Evolutionary conservation across 345 rosid genomes (phyloP), one percentile per base, ranked within the genome.

Genomic region (Toxicodendron radicans): DNA sequence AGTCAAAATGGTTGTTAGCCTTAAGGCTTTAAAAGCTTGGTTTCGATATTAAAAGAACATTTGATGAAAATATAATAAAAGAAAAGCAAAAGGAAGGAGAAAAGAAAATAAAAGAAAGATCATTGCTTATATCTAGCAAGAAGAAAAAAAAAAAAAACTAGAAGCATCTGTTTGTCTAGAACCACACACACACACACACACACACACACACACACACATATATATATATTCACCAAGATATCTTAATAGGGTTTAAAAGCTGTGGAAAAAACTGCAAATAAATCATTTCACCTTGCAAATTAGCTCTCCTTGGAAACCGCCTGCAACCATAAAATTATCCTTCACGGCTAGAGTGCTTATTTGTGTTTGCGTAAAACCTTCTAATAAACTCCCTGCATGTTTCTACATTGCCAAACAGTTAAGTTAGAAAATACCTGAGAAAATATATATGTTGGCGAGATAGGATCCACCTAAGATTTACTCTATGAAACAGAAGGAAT

Each of bases 301-400:
- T 65, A 86, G 86, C 78, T 86, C 89, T 75, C 89, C 89, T 30
- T 84, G 87, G 77, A 86, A 82, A 24, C 89, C 89, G 45, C 89
- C 89, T 16, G 89, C 87, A 69, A 84, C 84, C 66, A 86, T 58
- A 57, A 84, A 72, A 21, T 82, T 84, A 46, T 82, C 83, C 62
- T 73, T 84, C 51, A 86, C 89, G 4, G 89, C 87, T 4, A 86
- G 69, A 2, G 89, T 86, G 59, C 89, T 84, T 52, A 86, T 76
- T 69, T 82, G 89, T 48, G 87, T 76, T 73, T 82, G 84, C 1
- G 87, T 76, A 71, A 84, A 84, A 48, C 86, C 87, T 78, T 86
- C 87, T 61, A 84, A 64, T 58, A 86, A 66, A 64, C 83, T 82
- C 59, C 82, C 89, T 2, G 89, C 75, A 73, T 86, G 78, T 80